Base-by-base conservation (phyloP, 2,329 filamentous ascomycete species). In the Teratosphaeriaceae sp. region DNA sequence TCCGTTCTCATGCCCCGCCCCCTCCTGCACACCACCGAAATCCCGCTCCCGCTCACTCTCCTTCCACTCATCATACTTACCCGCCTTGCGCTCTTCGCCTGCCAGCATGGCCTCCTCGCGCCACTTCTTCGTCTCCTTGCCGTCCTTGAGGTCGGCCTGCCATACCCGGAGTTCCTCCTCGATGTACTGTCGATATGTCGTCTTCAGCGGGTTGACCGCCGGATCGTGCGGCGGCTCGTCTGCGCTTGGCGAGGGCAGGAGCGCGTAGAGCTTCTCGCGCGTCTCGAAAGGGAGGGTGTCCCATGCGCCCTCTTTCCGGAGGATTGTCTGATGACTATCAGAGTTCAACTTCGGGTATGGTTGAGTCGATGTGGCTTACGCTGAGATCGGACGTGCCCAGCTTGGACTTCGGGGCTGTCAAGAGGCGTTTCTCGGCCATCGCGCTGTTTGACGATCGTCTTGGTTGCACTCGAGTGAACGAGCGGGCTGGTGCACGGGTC, bases 41-140 rank as follows among this genome's bases (percentile, higher is more conserved):
- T 73, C 76, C 43, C 67, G 58, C 56, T 81, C 75, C 12, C 71
- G 72, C 45, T 78, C 71, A 35, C 64, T 58, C 35, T 72, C 70
- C 57, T 79, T 74, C 62, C 72, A 78, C 5, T 63, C 63, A 51
- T 83, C 77, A 48, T 75, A 83, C 5, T 68, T 66, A 1, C 80
- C 80, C 0, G 65, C 62, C 1, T 65, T 66, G 11, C 79, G 68
- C 47, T 74, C 67, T 39, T 68, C 54, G 39, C 72, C 70, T 1
- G 80, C 79, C 49, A 68, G 59, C 24, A 68, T 63, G 12, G 79
- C 79, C 43, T 77, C 65, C 2, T 63, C 64, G 45, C 75, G 66
- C 78, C 78, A 84, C 39, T 68, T 67, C 8, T 73, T 72, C n/a
- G 73, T 71, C 49, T 79, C 73, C 38, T 69, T 70, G 2, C 80